Conservation (phyloP, 768 basidiomycete genomes). For the Leccinum boreale region DNA sequence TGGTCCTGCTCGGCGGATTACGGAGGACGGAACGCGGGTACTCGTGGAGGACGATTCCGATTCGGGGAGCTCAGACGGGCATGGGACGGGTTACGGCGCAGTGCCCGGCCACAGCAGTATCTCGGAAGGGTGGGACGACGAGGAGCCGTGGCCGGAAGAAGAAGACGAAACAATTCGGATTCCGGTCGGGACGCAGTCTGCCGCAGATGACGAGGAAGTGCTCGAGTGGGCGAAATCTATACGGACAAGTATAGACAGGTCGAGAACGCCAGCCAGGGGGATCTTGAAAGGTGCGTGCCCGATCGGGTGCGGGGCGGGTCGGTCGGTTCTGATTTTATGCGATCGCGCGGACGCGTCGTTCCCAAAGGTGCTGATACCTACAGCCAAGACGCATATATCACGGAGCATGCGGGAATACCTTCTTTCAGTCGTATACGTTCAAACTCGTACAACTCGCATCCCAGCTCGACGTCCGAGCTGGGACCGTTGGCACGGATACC, state of each 20-base stretch:
- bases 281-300: conserved; percentile 69
- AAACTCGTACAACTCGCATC: conserved; percentile 72
- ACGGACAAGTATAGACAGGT: conserved; percentile 68
- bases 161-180: conserved; percentile 72
- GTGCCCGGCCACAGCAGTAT: conserved; percentile 39
- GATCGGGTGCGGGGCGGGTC: neutral
- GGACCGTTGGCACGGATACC: conserved; percentile 83
- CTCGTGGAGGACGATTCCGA: conserved; percentile 71
- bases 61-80: conserved; percentile 54
- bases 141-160: conserved; percentile 73
- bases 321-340: conserved; percentile 3
- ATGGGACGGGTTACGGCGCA: conserved; percentile 35
- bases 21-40: conserved; percentile 64
- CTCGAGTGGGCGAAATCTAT: conserved; percentile 79
- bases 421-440: conserved; percentile 60
- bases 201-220: conserved; percentile 48
- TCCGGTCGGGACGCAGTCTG: conserved; percentile 2
- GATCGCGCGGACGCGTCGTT: neutral
- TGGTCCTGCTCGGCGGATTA: conserved; percentile 43
- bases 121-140: conserved; percentile 72
- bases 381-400: conserved; percentile 56
- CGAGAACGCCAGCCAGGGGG: conserved; percentile 66
- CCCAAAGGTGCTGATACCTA: conserved; percentile 63
- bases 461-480: conserved; percentile 45
- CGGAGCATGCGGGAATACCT: conserved; percentile 38